Conservation (phyloP, 2,329 filamentous ascomycete genomes). For the Neophaeococcomyces aloes region DNA sequence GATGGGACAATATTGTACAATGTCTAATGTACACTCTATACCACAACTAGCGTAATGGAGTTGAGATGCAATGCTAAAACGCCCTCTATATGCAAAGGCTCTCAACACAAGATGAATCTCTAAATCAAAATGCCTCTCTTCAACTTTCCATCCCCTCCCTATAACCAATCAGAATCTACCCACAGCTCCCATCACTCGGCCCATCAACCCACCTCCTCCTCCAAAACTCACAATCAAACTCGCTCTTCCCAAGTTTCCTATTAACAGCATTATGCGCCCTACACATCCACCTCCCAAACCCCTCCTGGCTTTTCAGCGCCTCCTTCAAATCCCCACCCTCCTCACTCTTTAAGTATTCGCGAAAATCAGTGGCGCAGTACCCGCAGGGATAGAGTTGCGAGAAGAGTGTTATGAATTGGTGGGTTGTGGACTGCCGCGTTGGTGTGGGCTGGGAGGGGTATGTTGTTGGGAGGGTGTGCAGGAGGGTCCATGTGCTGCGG, state of each 20-base stretch:
- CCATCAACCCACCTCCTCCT: conserved; percentile 91
- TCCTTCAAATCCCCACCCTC: conserved; percentile 52
- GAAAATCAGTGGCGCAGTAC: conserved; percentile 89
- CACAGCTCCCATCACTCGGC: conserved; percentile 59
- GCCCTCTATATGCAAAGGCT: too few species aligned
- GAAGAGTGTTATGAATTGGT: conserved; percentile 68
- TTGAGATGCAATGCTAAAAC: too few species aligned
- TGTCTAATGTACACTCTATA: too few species aligned
- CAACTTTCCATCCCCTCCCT: neutral
- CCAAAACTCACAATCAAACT: conserved; percentile 84
- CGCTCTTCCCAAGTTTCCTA: conserved; percentile 73
- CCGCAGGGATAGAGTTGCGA: conserved; percentile 88
- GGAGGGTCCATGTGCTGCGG: conserved; percentile 80
- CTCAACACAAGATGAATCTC: too few species aligned
- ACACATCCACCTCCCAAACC: conserved; percentile 42
- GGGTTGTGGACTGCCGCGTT: conserved; percentile 63
- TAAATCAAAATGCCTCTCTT: neutral
- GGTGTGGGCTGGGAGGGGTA: conserved; percentile 64
- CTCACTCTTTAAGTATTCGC: conserved; percentile 59
- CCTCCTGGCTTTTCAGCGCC: conserved; percentile 38
- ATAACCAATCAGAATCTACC: conserved; percentile 36
- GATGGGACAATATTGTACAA: too few species aligned
- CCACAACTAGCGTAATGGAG: too few species aligned
- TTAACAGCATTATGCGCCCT: conserved; percentile 43
- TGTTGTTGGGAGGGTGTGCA: conserved; percentile 80